Evolutionary conservation across 1,139 yeast genomes (phyloP).

Genomic region (Geotrichum bryndzae): DNA sequence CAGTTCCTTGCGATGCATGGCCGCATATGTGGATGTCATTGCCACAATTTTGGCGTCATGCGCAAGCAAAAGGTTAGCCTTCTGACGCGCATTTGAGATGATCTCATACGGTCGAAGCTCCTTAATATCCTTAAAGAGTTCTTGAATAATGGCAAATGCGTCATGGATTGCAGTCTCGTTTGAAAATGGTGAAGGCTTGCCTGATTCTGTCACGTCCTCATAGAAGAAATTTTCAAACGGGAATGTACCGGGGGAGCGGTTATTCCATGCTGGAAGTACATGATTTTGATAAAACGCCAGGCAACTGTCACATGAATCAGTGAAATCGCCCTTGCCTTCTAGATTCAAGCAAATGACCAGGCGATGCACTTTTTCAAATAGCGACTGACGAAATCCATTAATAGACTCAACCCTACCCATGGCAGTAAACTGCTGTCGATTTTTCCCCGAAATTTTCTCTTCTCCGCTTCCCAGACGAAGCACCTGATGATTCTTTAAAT

Average conservation of each 20-base stretch:
- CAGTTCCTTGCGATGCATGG: slow-evolving; percentile 24
- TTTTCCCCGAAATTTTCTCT: slow-evolving; percentile 15
- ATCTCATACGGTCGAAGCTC: slow-evolving; percentile 36
- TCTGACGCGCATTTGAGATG: slow-evolving; percentile 23
- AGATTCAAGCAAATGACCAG: slow-evolving; percentile 24
- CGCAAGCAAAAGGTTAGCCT: slow-evolving; percentile 27
- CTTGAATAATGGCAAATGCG: slow-evolving; percentile 8
- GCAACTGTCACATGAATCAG: slow-evolving; percentile 43
- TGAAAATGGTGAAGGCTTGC: background rate
- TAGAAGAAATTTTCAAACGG: background rate
- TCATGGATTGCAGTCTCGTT: background rate
- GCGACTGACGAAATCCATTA: background rate
- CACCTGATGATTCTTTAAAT: slow-evolving; percentile 27
- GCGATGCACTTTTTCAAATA: background rate
- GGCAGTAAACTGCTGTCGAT: background rate
- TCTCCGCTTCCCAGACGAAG: slow-evolving; percentile 28
- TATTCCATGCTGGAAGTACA: slow-evolving; percentile 35
- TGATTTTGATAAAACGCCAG: slow-evolving; percentile 34
- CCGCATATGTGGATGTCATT: slow-evolving; percentile 31
- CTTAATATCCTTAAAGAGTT: slow-evolving; percentile 32
- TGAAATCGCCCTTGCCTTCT: slow-evolving; percentile 41
- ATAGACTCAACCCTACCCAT: background rate
- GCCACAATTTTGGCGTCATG: slow-evolving; percentile 35
- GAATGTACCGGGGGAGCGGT: background rate
- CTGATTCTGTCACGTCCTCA: background rate